A percentile compares a stretch with the other conserved stretches of the same genome.
phyloP scores from a whole-genome alignment of 2,329 filamentous ascomycete genomes.

The Diaporthe sp. region DNA sequence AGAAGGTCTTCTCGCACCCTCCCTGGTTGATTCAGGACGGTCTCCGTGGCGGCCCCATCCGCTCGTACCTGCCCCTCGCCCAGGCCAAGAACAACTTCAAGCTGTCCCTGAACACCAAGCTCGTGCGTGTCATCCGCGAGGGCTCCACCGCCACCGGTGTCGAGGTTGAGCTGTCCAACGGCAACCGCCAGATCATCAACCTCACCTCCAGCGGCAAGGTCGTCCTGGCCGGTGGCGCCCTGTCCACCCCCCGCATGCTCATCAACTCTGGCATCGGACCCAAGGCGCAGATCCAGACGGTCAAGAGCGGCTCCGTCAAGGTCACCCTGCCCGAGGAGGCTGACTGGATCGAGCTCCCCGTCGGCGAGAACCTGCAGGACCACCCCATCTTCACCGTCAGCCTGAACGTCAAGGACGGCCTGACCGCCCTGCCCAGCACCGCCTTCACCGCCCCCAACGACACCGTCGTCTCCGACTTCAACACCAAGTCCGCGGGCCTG shows the following conservation, averaged over 20 bases:
- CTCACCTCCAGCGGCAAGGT: constrained; percentile 45
- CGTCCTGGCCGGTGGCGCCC: constrained; percentile 45
- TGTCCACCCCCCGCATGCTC: constrained; percentile 45
- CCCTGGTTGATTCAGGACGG: constrained; percentile 44
- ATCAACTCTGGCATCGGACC: constrained; percentile 43
- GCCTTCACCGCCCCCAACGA: constrained; percentile 49
- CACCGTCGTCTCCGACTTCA: constrained; percentile 52
- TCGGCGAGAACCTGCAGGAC: constrained; percentile 45
- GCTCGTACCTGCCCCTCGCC: constrained; percentile 46
- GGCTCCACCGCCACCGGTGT: constrained; percentile 45
- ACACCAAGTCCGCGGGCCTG: constrained; percentile 53
- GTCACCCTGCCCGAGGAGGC: constrained; percentile 45
- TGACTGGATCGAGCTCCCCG: constrained; percentile 48
- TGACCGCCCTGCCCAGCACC: constrained; percentile 38
- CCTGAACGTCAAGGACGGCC: constrained; percentile 48
- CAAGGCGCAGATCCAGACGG: constrained; percentile 43
- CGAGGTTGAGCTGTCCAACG: constrained; percentile 44
- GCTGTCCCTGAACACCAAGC: constrained; percentile 46
- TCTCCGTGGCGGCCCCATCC: constrained; percentile 44
- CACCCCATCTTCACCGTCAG: constrained; percentile 47
- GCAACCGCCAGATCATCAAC: constrained; percentile 46
- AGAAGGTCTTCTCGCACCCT: constrained; percentile 42
- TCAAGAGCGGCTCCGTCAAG: constrained; percentile 40
- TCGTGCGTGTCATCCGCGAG: constrained; percentile 45
- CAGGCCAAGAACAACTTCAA: constrained; percentile 46